Evolutionary conservation across 164 flowering plant species (phyloP), one percentile per base, ranked within the genome.

Genomic region (Kingdonia uniflora): DNA sequence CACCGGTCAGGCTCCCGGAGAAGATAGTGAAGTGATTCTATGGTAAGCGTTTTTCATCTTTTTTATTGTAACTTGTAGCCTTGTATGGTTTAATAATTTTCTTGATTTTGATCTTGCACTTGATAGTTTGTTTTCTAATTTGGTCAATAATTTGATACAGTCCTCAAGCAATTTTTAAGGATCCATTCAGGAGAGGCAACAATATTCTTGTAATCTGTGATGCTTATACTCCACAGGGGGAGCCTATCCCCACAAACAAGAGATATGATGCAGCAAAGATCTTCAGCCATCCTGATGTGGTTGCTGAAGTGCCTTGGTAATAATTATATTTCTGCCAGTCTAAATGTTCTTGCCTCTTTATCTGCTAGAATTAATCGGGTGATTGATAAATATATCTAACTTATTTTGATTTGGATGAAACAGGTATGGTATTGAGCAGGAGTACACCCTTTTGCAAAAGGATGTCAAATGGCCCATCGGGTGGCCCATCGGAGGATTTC

Each of bases 1-100:
- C 71, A 91, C 98, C 16, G 85, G 84, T 24, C 96, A 91, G 71
- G 98, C 98, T 42, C 95, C 95, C 1, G 96, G 98, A 53, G 88
- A 82, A 40, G 94, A 91, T 57, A 87, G 96, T 68, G 98, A 87
- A 78, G 98, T 91, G 21, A 91, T 87, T 40, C 50, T 91, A 68
- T 80, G 82, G 98, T 91, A 74, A 81, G 86, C 19, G 19, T 15
- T 10, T 47, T 25, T 20, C 1, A 15, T 44, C 20, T 44, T 44
- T n/a, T 17, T 43, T 2, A 2, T 43, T 1, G 13, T 16, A 15
- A 5, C 48, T 16, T 44, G 48, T 19, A 16, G 11, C 10, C 21
- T 17, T 15, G 13, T 3, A 16, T 17, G 0, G 19, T 16, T 3
- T 44, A 10, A 4, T 41, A 41, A 14, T 41, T 5, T 56, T 23